These are phyloP conservation scores for Cyclotella choctawhatcheeana DNA, from an alignment of 108 stramenopile genomes.

Conservation along the genomic window DNA sequence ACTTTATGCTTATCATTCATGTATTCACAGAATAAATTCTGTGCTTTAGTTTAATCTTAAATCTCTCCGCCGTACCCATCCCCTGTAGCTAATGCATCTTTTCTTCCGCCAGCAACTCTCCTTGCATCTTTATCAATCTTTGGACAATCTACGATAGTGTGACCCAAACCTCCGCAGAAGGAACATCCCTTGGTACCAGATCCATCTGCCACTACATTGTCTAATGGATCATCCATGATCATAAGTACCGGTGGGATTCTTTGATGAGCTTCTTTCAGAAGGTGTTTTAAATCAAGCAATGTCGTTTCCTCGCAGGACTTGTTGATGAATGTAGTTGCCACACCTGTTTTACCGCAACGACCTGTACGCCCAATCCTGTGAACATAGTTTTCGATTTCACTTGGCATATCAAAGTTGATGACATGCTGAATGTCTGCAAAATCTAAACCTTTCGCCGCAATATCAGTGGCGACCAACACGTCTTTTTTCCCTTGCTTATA, in stretches of 20 bases:
- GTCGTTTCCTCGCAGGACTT: constrained; percentile 92
- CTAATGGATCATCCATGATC: constrained; percentile 97
- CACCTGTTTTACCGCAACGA: constrained; percentile 90
- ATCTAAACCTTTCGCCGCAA: constrained; percentile 96
- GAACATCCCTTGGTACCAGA: constrained; percentile 93
- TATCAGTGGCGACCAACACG: constrained; percentile 95
- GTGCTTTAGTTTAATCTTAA: constrained; percentile 10
- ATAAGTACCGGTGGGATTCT: constrained; percentile 97
- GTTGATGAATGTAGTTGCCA: constrained; percentile 99
- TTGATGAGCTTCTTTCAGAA: constrained; percentile 98
- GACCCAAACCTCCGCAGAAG: constrained; percentile 99
- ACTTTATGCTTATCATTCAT: too few species aligned
- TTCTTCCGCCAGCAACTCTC: constrained; percentile 87
- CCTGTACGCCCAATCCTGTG: constrained; percentile 98
- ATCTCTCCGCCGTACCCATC: constrained; percentile 94
- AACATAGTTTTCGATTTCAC: constrained; percentile 92
- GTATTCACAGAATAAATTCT: too few species aligned
- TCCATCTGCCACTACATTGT: constrained; percentile 56
- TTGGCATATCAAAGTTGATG: constrained; percentile 98
- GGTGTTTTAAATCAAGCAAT: constrained; percentile 96
- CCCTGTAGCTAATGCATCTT: constrained; percentile 86
- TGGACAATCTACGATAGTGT: constrained; percentile 98
- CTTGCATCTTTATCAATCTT: constrained; percentile 98
- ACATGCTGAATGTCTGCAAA: constrained; percentile 92
- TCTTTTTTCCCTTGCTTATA: constrained; percentile 92